These are phyloP conservation scores for Xylaria bambusicola DNA, from an alignment of 495 filamentous ascomycete species.

Conservation along the genomic window DNA sequence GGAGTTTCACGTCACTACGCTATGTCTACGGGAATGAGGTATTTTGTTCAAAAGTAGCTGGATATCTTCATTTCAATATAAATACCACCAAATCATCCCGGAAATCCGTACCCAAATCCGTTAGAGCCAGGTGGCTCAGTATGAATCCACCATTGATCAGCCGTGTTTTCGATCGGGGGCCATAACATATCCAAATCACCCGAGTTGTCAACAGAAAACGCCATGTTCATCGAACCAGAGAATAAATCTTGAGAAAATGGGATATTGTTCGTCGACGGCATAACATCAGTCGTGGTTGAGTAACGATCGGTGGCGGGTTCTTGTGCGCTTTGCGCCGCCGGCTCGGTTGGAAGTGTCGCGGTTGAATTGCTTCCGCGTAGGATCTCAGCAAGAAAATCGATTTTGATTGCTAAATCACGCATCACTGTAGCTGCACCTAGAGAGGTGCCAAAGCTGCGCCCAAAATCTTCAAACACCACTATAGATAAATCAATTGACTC, in stretches of 20 bases:
- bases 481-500: constrained; percentile 43
- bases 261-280: neutral
- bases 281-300: neutral
- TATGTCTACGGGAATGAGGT: too few relatives aligned
- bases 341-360: neutral
- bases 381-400: constrained; percentile 22
- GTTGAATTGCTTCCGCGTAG: neutral
- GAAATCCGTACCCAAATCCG: neutral
- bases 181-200: constrained; percentile 18
- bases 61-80: neutral
- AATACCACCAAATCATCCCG: neutral
- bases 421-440: constrained; percentile 44
- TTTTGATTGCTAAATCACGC: constrained; percentile 25
- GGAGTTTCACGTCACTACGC: too few relatives aligned
- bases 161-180: constrained; percentile 14
- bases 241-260: constrained; percentile 12
- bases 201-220: constrained; percentile 17
- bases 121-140: neutral
- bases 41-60: too few relatives aligned
- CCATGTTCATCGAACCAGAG: constrained; percentile 12
- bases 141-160: constrained; percentile 18
- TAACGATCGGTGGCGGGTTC: neutral
- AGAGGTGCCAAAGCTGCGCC: constrained; percentile 45
- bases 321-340: neutral
- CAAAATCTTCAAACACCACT: constrained; percentile 48